Evolutionary conservation across 441 rosid species (phyloP).

Genomic region (Gossypium lobatum): DNA sequence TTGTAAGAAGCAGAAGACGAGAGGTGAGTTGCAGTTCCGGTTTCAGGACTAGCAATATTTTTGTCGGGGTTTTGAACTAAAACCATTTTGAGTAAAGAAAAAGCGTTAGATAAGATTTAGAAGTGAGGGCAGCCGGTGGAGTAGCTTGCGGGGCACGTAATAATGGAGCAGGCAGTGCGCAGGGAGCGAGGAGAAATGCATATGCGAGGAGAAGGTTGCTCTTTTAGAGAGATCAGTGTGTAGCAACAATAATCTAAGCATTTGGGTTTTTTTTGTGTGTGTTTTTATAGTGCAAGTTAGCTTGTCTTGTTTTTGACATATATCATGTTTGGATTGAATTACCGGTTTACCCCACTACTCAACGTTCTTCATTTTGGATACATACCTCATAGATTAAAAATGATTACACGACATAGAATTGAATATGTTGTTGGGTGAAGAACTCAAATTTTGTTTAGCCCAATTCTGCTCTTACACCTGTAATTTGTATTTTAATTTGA

Average conservation of each 20-base stretch:
- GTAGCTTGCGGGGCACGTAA: conserved; percentile 22
- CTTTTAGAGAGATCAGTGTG: neutral
- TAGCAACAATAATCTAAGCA: neutral
- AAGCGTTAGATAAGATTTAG: neutral
- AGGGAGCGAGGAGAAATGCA: conserved; percentile 19
- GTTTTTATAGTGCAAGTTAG: neutral
- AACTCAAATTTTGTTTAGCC: too few relatives aligned
- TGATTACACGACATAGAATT: too few relatives aligned
- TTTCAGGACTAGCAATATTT: neutral
- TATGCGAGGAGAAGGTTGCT: neutral
- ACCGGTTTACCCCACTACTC: neutral
- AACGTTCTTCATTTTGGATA: neutral
- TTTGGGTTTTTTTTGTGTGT: too few relatives aligned
- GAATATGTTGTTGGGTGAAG: too few relatives aligned
- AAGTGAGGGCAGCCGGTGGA: neutral
- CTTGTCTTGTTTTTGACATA: neutral
- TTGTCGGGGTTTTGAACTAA: conserved; percentile 6
- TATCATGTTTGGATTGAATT: neutral
- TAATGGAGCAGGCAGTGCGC: conserved; percentile 18
- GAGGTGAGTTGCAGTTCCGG: neutral
- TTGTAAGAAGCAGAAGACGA: neutral
- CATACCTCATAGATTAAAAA: too few relatives aligned
- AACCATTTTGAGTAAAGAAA: conserved; percentile 10
- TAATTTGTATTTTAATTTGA: too few relatives aligned
- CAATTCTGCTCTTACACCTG: too few relatives aligned